Evolutionary conservation across 1,284 basidiomycete genomes (phyloP).

Genomic region (Leccinum griseonigrum): DNA sequence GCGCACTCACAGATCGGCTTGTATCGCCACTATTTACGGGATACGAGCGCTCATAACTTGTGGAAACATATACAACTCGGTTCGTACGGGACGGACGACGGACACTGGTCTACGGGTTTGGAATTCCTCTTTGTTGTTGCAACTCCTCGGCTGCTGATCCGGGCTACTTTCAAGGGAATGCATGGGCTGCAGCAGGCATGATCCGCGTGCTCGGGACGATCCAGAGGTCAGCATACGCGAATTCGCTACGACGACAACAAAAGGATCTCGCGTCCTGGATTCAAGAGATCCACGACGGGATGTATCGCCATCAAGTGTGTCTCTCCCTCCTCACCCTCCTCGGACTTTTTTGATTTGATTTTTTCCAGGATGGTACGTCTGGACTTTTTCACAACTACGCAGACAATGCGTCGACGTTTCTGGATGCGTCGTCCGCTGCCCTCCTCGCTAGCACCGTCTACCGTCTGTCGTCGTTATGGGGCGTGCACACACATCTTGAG

Average conservation of each 20-base stretch:
- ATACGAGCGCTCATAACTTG: conserved; percentile 45
- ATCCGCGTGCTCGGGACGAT: conserved; percentile 79
- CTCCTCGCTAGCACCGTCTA: conserved; percentile 79
- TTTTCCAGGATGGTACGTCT: conserved; percentile 20
- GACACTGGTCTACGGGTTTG: conserved; percentile 80
- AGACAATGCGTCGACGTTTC: conserved; percentile 59
- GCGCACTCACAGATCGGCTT: conserved; percentile 80
- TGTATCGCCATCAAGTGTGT: conserved; percentile 56
- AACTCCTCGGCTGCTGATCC: not conserved
- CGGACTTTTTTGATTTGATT: not conserved
- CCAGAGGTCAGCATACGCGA: conserved; percentile 55
- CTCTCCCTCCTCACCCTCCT: not conserved
- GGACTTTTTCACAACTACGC: conserved; percentile 79
- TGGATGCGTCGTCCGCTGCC: conserved; percentile 73
- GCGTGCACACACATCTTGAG: conserved; percentile 49
- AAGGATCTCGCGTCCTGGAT: conserved; percentile 66
- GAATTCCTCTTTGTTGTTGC: conserved; percentile 10
- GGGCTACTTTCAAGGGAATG: conserved; percentile 61
- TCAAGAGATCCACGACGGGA: conserved; percentile 68
- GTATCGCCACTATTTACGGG: conserved; percentile 67
- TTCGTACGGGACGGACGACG: conserved; percentile 47
- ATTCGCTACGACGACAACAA: conserved; percentile 51
- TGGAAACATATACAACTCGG: conserved; percentile 75
- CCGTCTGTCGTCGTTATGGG: conserved; percentile 55
- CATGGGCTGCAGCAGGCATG: conserved; percentile 85